These are phyloP conservation scores for Penicillium decumbens DNA, from an alignment of 2,329 filamentous ascomycete genomes.

Conservation along the genomic window DNA sequence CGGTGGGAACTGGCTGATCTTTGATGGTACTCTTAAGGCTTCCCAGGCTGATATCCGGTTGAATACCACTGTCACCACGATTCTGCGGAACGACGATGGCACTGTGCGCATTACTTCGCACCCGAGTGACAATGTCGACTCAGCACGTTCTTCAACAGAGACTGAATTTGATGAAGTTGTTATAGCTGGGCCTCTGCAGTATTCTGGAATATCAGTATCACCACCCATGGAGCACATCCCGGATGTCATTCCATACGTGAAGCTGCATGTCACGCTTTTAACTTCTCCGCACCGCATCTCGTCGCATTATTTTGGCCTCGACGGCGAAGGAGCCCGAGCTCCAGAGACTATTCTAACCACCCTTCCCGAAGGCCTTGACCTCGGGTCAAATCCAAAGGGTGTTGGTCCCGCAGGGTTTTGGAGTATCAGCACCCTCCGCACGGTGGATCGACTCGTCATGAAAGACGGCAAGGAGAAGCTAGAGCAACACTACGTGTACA, in stretches of 20 bases:
- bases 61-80: slow-evolving; percentile 63
- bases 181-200: slow-evolving; percentile 79
- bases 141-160: slow-evolving; percentile 11
- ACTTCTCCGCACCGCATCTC: slow-evolving; percentile 70
- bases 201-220: slow-evolving; percentile 59
- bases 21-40: slow-evolving; percentile 68
- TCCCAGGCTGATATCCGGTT: slow-evolving; percentile 59
- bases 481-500: slow-evolving; percentile 57
- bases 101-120: slow-evolving; percentile 45
- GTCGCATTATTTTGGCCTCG: slow-evolving; percentile 66
- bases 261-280: slow-evolving; percentile 85
- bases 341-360: slow-evolving; percentile 82
- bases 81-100: slow-evolving; percentile 44
- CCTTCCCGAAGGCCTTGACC: slow-evolving; percentile 53
- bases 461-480: slow-evolving; percentile 15
- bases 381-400: slow-evolving; percentile 45
- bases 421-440: slow-evolving; percentile 71
- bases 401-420: slow-evolving; percentile 76
- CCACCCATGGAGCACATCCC: slow-evolving; percentile 50
- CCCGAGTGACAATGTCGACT: slow-evolving; percentile 12
- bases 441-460: slow-evolving; percentile 54
- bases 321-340: slow-evolving; percentile 44
- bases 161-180: slow-evolving; percentile 69
- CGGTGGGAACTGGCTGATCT: slow-evolving; percentile 94
- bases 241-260: slow-evolving; percentile 77